These are phyloP conservation scores for Hypoxylon sp. DNA, from an alignment of 2,329 filamentous ascomycete genomes.

Conservation along the genomic window DNA sequence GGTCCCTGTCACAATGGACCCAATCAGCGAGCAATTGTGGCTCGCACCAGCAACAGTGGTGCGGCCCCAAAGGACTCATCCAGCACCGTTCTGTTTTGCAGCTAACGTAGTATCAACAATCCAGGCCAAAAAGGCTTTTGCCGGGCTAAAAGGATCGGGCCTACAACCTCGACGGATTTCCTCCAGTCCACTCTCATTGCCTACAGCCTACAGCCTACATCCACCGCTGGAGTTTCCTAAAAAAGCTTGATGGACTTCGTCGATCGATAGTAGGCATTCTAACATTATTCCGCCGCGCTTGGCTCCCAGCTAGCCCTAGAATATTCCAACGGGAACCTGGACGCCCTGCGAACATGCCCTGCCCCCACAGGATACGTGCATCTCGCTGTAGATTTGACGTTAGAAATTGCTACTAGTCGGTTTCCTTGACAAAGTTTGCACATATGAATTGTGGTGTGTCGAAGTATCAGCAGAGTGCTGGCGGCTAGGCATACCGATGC, in stretches of 20 bases:
- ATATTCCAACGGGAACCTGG: constrained; percentile 25
- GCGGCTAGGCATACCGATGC: constrained; percentile 28
- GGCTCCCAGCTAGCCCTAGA: constrained; percentile 33
- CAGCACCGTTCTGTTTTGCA: constrained; percentile 44
- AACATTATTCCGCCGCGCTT: constrained; percentile 33
- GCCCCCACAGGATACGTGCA: constrained; percentile 36
- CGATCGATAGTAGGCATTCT: constrained; percentile 39
- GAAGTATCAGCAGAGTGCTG: constrained; percentile 23
- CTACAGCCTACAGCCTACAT: constrained; percentile 28
- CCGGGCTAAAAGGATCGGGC: constrained; percentile 46
- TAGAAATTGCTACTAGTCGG: constrained; percentile 21
- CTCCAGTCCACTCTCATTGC: constrained; percentile 26
- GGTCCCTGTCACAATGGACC: constrained; percentile 38
- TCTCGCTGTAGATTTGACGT: constrained; percentile 23
- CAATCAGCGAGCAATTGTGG: constrained; percentile 41
- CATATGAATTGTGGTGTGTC: constrained; percentile 23
- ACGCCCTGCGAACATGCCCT: constrained; percentile 22
- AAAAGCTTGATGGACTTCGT: constrained; percentile 35
- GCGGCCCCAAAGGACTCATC: constrained; percentile 38
- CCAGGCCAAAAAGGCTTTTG: constrained; percentile 39
- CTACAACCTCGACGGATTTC: constrained; percentile 38
- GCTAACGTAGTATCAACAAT: constrained; percentile 45
- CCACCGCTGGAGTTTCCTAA: constrained; percentile 29
- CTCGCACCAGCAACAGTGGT: constrained; percentile 33
- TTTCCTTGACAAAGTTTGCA: constrained; percentile 27